A percentile compares a stretch with the other conserved stretches of the same genome.
phyloP scores from a whole-genome alignment of 306 rosid species.

The Hylodesmum podocarpum region DNA sequence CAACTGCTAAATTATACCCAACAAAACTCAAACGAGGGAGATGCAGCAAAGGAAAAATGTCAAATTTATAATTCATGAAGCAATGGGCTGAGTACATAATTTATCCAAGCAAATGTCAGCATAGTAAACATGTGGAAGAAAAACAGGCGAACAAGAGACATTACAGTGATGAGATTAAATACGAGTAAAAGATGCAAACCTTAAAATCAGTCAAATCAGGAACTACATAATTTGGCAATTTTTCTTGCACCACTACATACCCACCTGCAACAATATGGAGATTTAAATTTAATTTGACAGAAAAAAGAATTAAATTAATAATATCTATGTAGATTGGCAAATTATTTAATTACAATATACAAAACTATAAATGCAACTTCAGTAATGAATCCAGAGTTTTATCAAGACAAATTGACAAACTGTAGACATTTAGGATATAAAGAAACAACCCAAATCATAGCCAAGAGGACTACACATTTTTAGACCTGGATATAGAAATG shows the following conservation, averaged over 20 bases:
- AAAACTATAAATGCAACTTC: neutral
- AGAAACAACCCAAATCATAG: neutral
- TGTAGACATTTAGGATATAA: neutral
- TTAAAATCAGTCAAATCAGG: constrained; percentile 60
- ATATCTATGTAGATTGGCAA: neutral
- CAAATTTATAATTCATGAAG: neutral
- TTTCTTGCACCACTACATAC: constrained; percentile 53
- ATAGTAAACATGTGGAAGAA: constrained; percentile 10
- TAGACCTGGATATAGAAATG: neutral
- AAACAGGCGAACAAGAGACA: neutral
- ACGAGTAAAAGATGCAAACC: constrained; percentile 38
- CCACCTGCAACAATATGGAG: constrained; percentile 52
- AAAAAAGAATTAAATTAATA: neutral
- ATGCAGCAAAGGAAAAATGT: neutral
- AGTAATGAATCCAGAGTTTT: neutral
- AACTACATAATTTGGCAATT: constrained; percentile 63
- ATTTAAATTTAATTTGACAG: constrained; percentile 1
- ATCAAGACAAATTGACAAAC: neutral
- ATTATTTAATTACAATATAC: neutral
- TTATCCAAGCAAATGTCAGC: neutral
- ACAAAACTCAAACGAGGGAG: neutral
- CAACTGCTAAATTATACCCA: constrained; percentile 2
- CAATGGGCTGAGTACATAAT: neutral
- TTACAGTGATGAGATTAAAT: neutral
- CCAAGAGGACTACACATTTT: neutral